A percentile compares a stretch with the other conserved stretches of the same genome.
These are phyloP conservation scores for Sphaceloma murrayae DNA, from an alignment of 2,329 filamentous ascomycete genomes.

Conservation along the genomic window DNA sequence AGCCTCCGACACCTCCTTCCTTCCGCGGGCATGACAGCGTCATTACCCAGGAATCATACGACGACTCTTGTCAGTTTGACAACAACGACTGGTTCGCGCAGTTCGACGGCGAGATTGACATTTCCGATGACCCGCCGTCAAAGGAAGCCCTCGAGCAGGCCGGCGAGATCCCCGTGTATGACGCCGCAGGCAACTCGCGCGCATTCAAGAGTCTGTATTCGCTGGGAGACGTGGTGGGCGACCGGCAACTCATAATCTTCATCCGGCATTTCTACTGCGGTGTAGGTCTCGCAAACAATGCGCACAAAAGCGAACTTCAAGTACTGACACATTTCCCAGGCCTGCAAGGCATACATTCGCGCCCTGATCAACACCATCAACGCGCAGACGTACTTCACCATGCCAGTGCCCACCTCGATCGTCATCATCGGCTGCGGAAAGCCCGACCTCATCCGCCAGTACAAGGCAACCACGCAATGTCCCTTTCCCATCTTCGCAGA, in stretches of 20 bases:
- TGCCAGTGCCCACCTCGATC: constrained; percentile 30
- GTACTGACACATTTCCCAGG: constrained; percentile 20
- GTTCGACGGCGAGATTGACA: constrained; percentile 26
- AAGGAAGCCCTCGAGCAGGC: constrained; percentile 27
- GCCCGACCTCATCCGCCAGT: constrained; percentile 30
- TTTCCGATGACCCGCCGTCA: constrained; percentile 28
- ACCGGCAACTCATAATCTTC: constrained; percentile 33
- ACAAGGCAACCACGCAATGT: constrained; percentile 29
- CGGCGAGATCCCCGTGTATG: constrained; percentile 42
- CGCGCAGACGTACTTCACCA: constrained; percentile 30
- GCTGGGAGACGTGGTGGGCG: constrained; percentile 34
- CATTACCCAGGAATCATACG: constrained; percentile 1
- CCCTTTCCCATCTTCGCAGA: constrained; percentile 33
- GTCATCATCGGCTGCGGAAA: constrained; percentile 32
- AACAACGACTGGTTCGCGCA: constrained; percentile 29
- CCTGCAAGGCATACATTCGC: constrained; percentile 32
- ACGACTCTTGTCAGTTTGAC: constrained; percentile 19
- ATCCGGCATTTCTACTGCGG: constrained; percentile 36
- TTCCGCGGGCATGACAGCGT: constrained; percentile 2
- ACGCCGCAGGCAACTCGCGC: constrained; percentile 49
- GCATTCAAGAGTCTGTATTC: constrained; percentile 56
- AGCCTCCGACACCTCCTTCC: constrained; percentile 4
- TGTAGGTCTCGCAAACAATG: constrained; percentile 18
- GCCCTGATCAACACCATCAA: constrained; percentile 28
- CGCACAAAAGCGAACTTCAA: neutral